Evolutionary conservation across 1,284 basidiomycete genomes (phyloP).

Genomic region (Coniferiporia weirii): DNA sequence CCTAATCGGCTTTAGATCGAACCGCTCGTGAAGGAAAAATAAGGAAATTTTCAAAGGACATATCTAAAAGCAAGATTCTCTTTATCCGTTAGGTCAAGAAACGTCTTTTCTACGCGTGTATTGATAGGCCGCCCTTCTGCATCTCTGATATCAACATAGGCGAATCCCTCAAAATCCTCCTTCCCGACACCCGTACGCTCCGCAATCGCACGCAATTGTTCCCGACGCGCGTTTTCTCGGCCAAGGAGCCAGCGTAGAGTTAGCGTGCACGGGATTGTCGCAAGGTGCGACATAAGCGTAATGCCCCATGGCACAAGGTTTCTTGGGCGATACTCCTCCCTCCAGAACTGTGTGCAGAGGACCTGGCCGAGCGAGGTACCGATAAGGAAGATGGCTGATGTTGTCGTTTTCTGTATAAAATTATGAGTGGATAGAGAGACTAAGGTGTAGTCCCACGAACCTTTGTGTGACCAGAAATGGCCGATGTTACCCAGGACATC

Average conservation of each 20-base stretch:
- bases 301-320: slow-evolving; percentile 26
- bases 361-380: slow-evolving; percentile 28
- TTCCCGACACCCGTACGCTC: slow-evolving; percentile 4
- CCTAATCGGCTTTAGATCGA: no score
- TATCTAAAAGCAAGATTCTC: slow-evolving; percentile 27
- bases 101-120: slow-evolving; percentile 23
- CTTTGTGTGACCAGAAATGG: slow-evolving; percentile 30
- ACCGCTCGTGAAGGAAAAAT: no score
- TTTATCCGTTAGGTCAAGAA: slow-evolving; percentile 26
- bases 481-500: slow-evolving; percentile 28
- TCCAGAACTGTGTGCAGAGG: slow-evolving; percentile 28
- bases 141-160: slow-evolving; percentile 22
- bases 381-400: slow-evolving; percentile 28
- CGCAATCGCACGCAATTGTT: slow-evolving; percentile 19
- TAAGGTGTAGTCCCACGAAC: slow-evolving; percentile 12
- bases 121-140: slow-evolving; percentile 20
- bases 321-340: slow-evolving; percentile 23
- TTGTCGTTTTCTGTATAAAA: slow-evolving; percentile 21
- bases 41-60: slow-evolving; percentile 19
- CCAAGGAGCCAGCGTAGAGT: slow-evolving; percentile 20
- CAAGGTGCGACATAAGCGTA: slow-evolving; percentile 23
- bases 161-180: slow-evolving; percentile 24
- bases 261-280: slow-evolving; percentile 22
- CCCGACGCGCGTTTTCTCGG: slow-evolving; percentile 26
- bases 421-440: neutral